These are phyloP conservation scores for Nakaseomyces nivariensis DNA, from an alignment of 1,139 yeast genomes.

Conservation along the genomic window DNA sequence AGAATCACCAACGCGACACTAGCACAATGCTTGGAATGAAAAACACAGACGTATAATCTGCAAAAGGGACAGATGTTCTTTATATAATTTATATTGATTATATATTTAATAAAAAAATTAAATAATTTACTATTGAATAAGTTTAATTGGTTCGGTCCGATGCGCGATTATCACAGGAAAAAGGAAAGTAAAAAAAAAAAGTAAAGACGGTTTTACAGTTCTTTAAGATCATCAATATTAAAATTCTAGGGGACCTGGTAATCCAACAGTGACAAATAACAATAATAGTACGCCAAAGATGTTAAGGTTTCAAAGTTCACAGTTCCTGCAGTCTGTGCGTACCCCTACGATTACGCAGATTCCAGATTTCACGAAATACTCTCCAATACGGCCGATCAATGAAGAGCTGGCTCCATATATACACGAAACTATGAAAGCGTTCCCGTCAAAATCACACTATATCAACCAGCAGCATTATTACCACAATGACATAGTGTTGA, in stretches of 20 bases:
- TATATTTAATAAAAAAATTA: neutral
- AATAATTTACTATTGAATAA: too few species aligned
- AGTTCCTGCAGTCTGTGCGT: conserved; percentile 9
- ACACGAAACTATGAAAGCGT: conserved; percentile 25
- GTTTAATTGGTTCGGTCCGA: neutral
- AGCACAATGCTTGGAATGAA: conserved; percentile 2
- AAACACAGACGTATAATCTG: too few species aligned
- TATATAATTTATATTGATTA: neutral
- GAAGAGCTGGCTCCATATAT: conserved; percentile 27
- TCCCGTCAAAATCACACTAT: conserved; percentile 28
- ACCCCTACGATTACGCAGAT: conserved; percentile 20
- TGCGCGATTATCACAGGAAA: too few species aligned
- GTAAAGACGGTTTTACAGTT: too few species aligned
- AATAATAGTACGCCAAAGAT: neutral
- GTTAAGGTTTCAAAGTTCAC: neutral
- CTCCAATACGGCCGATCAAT: conserved; percentile 24
- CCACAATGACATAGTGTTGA: conserved; percentile 55
- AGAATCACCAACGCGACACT: conserved; percentile 20
- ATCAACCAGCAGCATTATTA: conserved; percentile 63
- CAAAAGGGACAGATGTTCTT: neutral
- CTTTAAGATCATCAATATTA: too few species aligned
- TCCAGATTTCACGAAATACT: conserved; percentile 28
- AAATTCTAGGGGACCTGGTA: too few species aligned
- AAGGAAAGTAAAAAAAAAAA: too few species aligned
- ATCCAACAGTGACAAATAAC: neutral